phyloP scores from a whole-genome alignment of 2,329 filamentous ascomycete genomes.

The Stagonosporopsis chrysanthemi region DNA sequence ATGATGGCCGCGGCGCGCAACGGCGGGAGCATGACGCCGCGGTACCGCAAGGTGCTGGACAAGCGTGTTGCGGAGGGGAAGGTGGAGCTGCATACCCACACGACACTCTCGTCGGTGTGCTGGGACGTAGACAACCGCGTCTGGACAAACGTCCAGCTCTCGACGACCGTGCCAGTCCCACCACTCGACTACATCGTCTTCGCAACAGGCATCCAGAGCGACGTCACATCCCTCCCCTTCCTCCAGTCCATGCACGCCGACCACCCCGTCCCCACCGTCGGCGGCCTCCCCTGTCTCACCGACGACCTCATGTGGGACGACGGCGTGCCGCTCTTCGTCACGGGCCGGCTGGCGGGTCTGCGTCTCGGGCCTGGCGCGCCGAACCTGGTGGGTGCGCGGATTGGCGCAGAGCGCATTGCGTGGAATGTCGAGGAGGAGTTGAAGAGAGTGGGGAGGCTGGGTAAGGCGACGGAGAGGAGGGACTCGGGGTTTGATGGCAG shows the following conservation, averaged over 20 bases:
- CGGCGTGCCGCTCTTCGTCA: conserved; percentile 76
- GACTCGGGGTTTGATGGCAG: conserved; percentile 16
- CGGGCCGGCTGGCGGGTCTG: conserved; percentile 72
- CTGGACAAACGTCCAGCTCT: conserved; percentile 48
- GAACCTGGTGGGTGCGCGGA: conserved; percentile 76
- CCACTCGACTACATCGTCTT: conserved; percentile 74
- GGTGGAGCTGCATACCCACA: conserved; percentile 65
- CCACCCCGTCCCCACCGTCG: conserved; percentile 67
- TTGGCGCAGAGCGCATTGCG: conserved; percentile 75
- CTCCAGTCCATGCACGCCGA: conserved; percentile 66
- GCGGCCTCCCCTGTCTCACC: conserved; percentile 75
- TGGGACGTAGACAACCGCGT: conserved; percentile 59
- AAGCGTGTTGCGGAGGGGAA: conserved; percentile 62
- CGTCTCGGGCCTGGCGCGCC: conserved; percentile 75
- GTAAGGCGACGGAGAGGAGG: conserved; percentile 17
- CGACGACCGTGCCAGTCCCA: conserved; percentile 61
- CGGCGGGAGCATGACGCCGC: conserved; percentile 78
- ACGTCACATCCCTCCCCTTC: conserved; percentile 68
- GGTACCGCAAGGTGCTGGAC: conserved; percentile 72
- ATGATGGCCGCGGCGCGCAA: conserved; percentile 72
- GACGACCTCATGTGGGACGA: conserved; percentile 79
- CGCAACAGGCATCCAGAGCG: conserved; percentile 73
- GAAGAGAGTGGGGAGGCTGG: conserved; percentile 29
- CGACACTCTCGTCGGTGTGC: conserved; percentile 60
- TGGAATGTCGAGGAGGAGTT: conserved; percentile 72